A percentile compares a stretch with the other conserved stretches of the same genome.
Evolutionary conservation across 495 filamentous ascomycete genomes (phyloP).

Genomic region (Aspergillus avenaceus): DNA sequence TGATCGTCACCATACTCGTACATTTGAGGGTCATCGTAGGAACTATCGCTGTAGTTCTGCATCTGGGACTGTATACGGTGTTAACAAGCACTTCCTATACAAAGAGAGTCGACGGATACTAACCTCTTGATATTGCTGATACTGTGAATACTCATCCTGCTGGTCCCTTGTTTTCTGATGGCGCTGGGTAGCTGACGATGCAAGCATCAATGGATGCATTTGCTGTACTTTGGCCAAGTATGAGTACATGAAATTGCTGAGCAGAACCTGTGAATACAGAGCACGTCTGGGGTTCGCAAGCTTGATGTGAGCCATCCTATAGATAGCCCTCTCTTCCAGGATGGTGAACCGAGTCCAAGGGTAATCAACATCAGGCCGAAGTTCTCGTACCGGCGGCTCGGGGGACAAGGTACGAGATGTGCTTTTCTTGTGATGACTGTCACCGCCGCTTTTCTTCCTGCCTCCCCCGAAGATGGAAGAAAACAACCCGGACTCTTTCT

Average conservation of each 20-base stretch:
- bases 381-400: slow-evolving; percentile 64
- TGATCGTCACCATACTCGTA: slow-evolving; percentile 54
- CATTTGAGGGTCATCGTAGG: slow-evolving; percentile 55
- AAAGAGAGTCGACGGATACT: slow-evolving; percentile 13
- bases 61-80: slow-evolving; percentile 44
- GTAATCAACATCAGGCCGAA: slow-evolving; percentile 86
- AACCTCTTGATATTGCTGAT: slow-evolving; percentile 65
- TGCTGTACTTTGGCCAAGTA: slow-evolving; percentile 98
- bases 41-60: slow-evolving; percentile 48
- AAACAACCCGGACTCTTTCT: slow-evolving; percentile 77
- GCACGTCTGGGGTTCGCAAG: slow-evolving; percentile 92
- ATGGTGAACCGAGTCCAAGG: slow-evolving; percentile 95
- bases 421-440: slow-evolving; percentile 67
- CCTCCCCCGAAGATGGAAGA: slow-evolving; percentile 85
- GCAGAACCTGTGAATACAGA: slow-evolving; percentile 89
- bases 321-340: slow-evolving; percentile 94
- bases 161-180: slow-evolving; percentile 63
- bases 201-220: slow-evolving; percentile 90
- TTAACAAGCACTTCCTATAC: background rate
- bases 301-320: slow-evolving; percentile 98
- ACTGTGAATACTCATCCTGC: slow-evolving; percentile 57
- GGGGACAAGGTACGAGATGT: slow-evolving; percentile 75
- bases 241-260: slow-evolving; percentile 99
- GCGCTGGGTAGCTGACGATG: slow-evolving; percentile 53
- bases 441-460: slow-evolving; percentile 66